phyloP scores from a whole-genome alignment of 75 land plant genomes.

The Isoetes taiwanensis region DNA sequence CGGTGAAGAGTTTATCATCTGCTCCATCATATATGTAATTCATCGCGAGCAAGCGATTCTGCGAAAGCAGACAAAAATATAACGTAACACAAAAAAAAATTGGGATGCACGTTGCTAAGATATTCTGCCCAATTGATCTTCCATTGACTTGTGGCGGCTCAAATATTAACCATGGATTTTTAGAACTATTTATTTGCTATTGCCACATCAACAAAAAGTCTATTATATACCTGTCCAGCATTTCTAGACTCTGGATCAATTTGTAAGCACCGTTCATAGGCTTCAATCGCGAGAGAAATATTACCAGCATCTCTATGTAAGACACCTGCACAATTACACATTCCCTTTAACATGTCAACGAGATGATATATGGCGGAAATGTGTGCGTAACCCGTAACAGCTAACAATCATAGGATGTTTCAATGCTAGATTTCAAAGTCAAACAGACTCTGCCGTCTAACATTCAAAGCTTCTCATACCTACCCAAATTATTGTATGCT shows the following conservation, averaged over 20 bases:
- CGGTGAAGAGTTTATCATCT: constrained; percentile 72
- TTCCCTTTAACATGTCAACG: neutral
- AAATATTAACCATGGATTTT: neutral
- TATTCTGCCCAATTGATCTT: neutral
- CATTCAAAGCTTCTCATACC: neutral
- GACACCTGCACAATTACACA: constrained; percentile 58
- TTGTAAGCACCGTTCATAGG: constrained; percentile 90
- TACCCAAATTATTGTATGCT: constrained; percentile 94
- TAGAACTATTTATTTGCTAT: neutral
- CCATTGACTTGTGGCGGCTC: neutral
- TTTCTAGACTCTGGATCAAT: constrained; percentile 98
- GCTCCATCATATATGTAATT: constrained; percentile 78
- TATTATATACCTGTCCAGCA: constrained; percentile 82
- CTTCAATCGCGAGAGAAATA: constrained; percentile 73
- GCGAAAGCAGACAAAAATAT: constrained; percentile 12
- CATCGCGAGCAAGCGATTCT: constrained; percentile 94
- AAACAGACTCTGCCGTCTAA: neutral
- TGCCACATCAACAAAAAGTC: neutral
- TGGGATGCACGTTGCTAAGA: neutral
- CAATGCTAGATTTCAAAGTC: neutral
- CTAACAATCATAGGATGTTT: too few relatives aligned
- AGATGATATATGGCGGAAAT: neutral
- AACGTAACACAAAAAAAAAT: neutral
- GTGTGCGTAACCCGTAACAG: too few relatives aligned
- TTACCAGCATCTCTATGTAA: constrained; percentile 95